Percentiles rank a stretch among this genome's conserved stretches.
Conservation (phyloP, 31 red algal genomes). For the Porphyra umbilicalis region DNA sequence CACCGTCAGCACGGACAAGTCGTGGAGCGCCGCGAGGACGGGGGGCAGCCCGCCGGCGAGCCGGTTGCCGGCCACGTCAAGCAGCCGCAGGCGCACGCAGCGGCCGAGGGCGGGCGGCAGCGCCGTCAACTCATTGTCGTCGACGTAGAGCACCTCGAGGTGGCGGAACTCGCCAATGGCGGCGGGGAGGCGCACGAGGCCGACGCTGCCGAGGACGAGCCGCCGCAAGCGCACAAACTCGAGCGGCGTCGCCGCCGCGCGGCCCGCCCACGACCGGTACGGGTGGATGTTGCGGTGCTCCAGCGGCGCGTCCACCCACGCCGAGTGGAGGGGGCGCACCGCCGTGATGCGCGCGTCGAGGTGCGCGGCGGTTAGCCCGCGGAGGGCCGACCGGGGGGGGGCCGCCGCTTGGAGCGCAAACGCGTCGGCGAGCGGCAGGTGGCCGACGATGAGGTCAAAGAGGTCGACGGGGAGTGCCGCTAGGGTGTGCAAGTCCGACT, state of each 20-base stretch:
- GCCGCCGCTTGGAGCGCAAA: background rate
- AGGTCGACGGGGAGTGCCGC: background rate
- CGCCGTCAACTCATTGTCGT: background rate
- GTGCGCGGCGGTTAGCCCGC: background rate
- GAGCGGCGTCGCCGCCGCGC: background rate
- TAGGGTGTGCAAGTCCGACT: background rate
- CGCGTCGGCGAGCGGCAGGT: background rate
- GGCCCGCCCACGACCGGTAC: background rate
- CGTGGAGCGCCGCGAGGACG: background rate
- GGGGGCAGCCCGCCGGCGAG: background rate
- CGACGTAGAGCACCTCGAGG: conserved; percentile 1
- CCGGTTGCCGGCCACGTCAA: background rate
- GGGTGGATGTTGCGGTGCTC: background rate
- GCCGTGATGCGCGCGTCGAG: background rate
- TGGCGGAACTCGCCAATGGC: background rate
- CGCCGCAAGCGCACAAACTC: background rate
- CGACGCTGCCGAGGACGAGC: background rate
- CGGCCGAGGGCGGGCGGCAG: background rate
- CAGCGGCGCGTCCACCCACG: conserved; percentile 1
- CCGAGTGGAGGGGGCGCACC: background rate
- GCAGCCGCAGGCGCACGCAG: background rate
- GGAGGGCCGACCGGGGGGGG: background rate
- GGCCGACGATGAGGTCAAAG: background rate
- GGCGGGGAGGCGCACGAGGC: background rate
- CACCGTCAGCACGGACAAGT: background rate